These are phyloP conservation scores for Backusella circina DNA, from an alignment of 192 early-diverging fungal genomes.

Conservation along the genomic window DNA sequence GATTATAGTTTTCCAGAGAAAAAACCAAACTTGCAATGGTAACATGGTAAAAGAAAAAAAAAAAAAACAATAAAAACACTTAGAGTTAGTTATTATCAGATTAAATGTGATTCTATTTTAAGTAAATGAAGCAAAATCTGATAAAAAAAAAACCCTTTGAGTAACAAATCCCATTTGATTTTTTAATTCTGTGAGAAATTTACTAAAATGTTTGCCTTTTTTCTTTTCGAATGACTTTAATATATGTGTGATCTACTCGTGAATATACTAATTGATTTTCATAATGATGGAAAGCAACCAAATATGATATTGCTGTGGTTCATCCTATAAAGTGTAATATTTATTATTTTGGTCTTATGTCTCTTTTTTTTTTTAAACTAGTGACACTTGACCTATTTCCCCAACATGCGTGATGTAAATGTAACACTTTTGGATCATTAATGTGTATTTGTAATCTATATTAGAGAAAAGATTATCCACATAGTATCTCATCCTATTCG, in stretches of 20 bases:
- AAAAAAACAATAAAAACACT: background rate
- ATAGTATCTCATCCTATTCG: too few species aligned
- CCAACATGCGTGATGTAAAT: background rate
- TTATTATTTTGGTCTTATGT: background rate
- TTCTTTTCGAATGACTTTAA: background rate
- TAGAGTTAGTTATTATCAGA: background rate
- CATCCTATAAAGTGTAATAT: background rate
- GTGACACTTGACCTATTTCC: background rate
- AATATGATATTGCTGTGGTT: background rate
- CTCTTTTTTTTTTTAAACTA: background rate
- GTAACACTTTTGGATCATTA: background rate
- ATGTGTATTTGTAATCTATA: background rate
- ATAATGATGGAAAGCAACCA: background rate
- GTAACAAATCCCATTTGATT: too few species aligned
- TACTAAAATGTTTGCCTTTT: background rate
- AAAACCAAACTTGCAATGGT: constrained; percentile 13
- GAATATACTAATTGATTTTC: background rate
- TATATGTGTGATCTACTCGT: background rate
- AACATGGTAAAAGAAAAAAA: background rate
- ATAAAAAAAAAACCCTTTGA: background rate
- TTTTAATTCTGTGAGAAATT: too few species aligned
- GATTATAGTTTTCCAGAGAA: constrained; percentile 34
- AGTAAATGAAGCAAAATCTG: background rate
- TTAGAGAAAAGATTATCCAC: background rate
- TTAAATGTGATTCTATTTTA: background rate